Conservation (phyloP, 2,329 filamentous ascomycete species). For the Calonectria pauciramosa region DNA sequence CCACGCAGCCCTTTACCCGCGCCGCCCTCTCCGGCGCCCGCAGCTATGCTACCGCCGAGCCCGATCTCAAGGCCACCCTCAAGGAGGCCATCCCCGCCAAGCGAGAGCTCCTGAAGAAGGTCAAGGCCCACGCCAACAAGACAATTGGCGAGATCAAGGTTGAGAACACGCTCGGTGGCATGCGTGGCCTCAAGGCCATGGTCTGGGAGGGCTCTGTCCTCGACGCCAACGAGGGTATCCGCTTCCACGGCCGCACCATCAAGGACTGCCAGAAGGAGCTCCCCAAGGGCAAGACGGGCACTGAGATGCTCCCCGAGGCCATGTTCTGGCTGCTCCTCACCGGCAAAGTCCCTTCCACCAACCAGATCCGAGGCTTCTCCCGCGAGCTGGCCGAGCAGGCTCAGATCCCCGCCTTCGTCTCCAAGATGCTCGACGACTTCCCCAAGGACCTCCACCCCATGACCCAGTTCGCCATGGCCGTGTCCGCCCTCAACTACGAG, state of each 20-base stretch:
- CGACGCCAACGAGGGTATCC: conserved; percentile 96
- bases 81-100: conserved; percentile 90
- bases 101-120: conserved; percentile 91
- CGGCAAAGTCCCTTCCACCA: conserved; percentile 86
- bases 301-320: conserved; percentile 97
- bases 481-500: conserved; percentile 95
- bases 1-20: conserved; percentile 48
- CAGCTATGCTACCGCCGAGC: conserved; percentile 83
- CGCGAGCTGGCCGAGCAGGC: conserved; percentile 90
- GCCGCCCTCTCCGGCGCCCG: conserved; percentile 56
- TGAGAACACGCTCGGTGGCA: conserved; percentile 93
- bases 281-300: conserved; percentile 91
- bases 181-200: conserved; percentile 98
- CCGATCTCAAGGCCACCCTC: conserved; percentile 90
- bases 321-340: conserved; percentile 99
- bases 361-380: conserved; percentile 86
- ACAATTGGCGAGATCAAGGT: conserved; percentile 93
- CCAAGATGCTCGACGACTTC: conserved; percentile 90
- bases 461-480: conserved; percentile 97
- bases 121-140: conserved; percentile 88
- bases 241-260: conserved; percentile 97
- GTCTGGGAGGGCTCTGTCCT: conserved; percentile 98
- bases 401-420: conserved; percentile 84
- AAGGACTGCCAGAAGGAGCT: conserved; percentile 96
- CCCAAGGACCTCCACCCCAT: conserved; percentile 94